These are phyloP conservation scores for Paraglomus brasilianum DNA, from an alignment of 192 early-diverging fungal genomes.

Conservation along the genomic window DNA sequence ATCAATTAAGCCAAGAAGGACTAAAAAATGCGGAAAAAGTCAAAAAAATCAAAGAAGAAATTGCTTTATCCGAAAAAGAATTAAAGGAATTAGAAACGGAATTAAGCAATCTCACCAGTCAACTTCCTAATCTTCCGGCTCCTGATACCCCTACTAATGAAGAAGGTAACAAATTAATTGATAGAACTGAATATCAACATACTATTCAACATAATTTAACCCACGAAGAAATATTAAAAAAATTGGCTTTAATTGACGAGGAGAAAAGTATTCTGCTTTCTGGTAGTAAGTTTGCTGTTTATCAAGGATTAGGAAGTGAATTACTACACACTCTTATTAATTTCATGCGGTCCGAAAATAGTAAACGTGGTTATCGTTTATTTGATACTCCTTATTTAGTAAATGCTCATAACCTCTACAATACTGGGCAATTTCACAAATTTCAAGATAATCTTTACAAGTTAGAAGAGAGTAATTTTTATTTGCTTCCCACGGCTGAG, in stretches of 20 bases:
- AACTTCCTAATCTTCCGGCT: conserved; percentile 24
- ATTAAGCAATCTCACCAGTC: not conserved
- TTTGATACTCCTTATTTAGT: conserved; percentile 17
- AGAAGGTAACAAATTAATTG: conserved; percentile 15
- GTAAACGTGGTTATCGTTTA: conserved; percentile 17
- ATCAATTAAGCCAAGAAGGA: conserved; percentile 7
- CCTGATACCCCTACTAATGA: conserved; percentile 22
- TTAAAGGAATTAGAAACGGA: conserved; percentile 6
- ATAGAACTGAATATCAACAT: conserved; percentile 8
- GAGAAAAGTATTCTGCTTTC: conserved; percentile 20
- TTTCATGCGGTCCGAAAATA: conserved; percentile 19
- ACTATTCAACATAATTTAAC: conserved; percentile 19
- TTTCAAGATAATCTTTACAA: conserved; percentile 19
- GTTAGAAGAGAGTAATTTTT: conserved; percentile 4
- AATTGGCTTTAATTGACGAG: conserved; percentile 8
- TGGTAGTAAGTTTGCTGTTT: conserved; percentile 19
- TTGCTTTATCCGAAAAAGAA: conserved; percentile 1
- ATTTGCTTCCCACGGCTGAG: conserved; percentile 3
- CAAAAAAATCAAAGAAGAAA: not conserved
- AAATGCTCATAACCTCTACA: not conserved
- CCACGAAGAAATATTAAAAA: conserved; percentile 23
- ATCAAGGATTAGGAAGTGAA: conserved; percentile 4
- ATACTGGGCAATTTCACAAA: conserved; percentile 10
- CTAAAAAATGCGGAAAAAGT: conserved; percentile 6
- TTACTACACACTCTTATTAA: conserved; percentile 12